Evolutionary conservation across 2,329 filamentous ascomycete species (phyloP).

Genomic region (Pseudocercospora macadamiae): DNA sequence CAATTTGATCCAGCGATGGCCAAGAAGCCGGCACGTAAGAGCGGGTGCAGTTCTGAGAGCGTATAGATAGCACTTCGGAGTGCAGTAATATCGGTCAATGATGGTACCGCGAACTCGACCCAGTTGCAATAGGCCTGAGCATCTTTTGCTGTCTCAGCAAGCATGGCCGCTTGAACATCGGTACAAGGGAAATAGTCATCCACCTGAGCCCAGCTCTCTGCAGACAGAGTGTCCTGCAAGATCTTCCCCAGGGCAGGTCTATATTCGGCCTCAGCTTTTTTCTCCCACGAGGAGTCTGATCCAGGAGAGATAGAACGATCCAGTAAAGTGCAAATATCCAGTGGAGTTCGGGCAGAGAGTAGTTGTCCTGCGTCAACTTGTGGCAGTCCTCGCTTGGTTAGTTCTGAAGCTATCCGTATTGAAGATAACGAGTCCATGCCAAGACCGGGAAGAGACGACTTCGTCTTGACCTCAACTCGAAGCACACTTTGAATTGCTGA

Average conservation of each 20-base stretch:
- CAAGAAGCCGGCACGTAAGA: slow-evolving; percentile 75
- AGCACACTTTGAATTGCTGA: slow-evolving; percentile 29
- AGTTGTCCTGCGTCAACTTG: slow-evolving; percentile 62
- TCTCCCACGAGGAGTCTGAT: background rate
- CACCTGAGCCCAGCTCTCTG: slow-evolving; percentile 15
- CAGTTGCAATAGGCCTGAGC: slow-evolving; percentile 74
- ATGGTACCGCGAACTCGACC: slow-evolving; percentile 64
- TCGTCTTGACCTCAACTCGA: slow-evolving; percentile 14
- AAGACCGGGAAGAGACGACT: slow-evolving; percentile 53
- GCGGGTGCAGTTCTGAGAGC: slow-evolving; percentile 61
- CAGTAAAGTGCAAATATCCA: slow-evolving; percentile 14
- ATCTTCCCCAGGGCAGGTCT: slow-evolving; percentile 9
- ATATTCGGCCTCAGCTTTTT: slow-evolving; percentile 13
- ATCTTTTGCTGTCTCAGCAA: slow-evolving; percentile 69
- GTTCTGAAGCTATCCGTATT: slow-evolving; percentile 64
- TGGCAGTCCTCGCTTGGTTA: slow-evolving; percentile 61
- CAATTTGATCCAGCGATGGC: slow-evolving; percentile 49
- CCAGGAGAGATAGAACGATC: background rate
- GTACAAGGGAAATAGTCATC: slow-evolving; percentile 64
- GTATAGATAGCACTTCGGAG: slow-evolving; percentile 50
- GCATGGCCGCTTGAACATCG: slow-evolving; percentile 76
- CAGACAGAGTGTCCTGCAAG: slow-evolving; percentile 7
- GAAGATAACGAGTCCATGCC: slow-evolving; percentile 70
- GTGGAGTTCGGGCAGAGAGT: slow-evolving; percentile 58
- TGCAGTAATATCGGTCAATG: slow-evolving; percentile 12